Conservation (phyloP, 768 basidiomycete species). For the Nidularia pulvinata region DNA sequence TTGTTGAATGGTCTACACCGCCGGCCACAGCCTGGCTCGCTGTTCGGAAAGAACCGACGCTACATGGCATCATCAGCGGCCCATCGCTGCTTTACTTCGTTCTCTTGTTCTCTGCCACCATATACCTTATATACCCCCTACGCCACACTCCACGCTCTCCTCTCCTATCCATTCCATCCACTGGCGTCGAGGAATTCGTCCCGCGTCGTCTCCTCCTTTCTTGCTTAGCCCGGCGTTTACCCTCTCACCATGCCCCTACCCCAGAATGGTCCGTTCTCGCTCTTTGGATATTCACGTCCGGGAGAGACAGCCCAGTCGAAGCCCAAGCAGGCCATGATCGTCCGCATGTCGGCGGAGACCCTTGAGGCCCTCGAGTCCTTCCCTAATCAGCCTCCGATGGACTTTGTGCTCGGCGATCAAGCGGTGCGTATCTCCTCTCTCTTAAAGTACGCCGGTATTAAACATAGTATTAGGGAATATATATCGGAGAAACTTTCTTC, state of each 20-base stretch:
- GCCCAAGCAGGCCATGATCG: slow-evolving; percentile 74
- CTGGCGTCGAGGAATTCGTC: background rate
- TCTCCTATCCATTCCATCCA: background rate
- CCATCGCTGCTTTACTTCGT: too few species aligned
- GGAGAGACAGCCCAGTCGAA: slow-evolving; percentile 56
- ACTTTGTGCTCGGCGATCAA: slow-evolving; percentile 61
- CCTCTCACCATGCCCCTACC: slow-evolving; percentile 66
- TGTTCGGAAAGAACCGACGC: too few species aligned
- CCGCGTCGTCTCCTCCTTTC: background rate
- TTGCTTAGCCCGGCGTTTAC: background rate
- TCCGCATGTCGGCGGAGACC: slow-evolving; percentile 73
- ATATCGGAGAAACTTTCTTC: slow-evolving; percentile 66
- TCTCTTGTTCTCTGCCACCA: too few species aligned
- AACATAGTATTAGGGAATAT: slow-evolving; percentile 48
- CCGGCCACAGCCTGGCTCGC: too few species aligned
- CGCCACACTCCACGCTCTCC: background rate
- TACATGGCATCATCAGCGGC: too few species aligned
- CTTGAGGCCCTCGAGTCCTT: slow-evolving; percentile 64
- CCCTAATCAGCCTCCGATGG: slow-evolving; percentile 40
- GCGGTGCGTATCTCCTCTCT: slow-evolving; percentile 41
- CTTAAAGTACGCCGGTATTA: background rate
- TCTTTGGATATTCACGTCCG: slow-evolving; percentile 56
- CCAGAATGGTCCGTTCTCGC: slow-evolving; percentile 45
- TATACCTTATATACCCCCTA: too few species aligned
- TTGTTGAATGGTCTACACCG: too few species aligned